Evolutionary conservation across 2,329 filamentous ascomycete species (phyloP).

Genomic region (Sporothrix variecibatus): DNA sequence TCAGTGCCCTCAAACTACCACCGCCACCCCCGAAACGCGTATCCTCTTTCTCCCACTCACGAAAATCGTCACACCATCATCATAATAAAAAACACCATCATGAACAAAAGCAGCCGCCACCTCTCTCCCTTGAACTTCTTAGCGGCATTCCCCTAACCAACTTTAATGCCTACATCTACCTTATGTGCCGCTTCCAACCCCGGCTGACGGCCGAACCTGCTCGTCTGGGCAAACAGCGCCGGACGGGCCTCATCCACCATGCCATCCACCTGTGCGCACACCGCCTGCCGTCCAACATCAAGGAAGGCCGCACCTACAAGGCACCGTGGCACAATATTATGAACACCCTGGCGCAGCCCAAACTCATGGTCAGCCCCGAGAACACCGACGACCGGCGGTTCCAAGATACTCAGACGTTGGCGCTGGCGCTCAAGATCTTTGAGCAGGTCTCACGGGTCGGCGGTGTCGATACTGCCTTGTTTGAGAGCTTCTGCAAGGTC

Average conservation of each 20-base stretch:
- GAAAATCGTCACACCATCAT: background rate
- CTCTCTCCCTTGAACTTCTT: conserved; percentile 29
- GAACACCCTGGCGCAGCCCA: conserved; percentile 41
- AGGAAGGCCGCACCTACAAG: conserved; percentile 39
- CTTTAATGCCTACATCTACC: conserved; percentile 54
- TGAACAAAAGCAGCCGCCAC: background rate
- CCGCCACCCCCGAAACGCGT: conserved; percentile 32
- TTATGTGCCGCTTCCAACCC: conserved; percentile 50
- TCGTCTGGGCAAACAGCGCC: conserved; percentile 31
- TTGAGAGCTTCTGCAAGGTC: conserved; percentile 40
- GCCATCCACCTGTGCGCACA: conserved; percentile 40
- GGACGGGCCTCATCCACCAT: conserved; percentile 36
- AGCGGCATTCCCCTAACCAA: conserved; percentile 39
- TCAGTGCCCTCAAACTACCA: conserved; percentile 29
- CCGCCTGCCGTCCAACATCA: conserved; percentile 35
- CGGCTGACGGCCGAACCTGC: conserved; percentile 31
- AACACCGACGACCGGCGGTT: conserved; percentile 23
- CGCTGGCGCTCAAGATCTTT: conserved; percentile 39
- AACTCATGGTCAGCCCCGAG: conserved; percentile 37
- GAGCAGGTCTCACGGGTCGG: conserved; percentile 35
- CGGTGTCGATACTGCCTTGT: conserved; percentile 41
- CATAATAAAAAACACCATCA: background rate
- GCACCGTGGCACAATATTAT: conserved; percentile 49
- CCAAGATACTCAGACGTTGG: conserved; percentile 38
- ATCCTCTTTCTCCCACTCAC: conserved; percentile 29